A percentile compares a stretch with the other conserved stretches of the same genome.
Evolutionary conservation across 2,329 filamentous ascomycete genomes (phyloP).

Genomic region (Coniochaeta sp.): DNA sequence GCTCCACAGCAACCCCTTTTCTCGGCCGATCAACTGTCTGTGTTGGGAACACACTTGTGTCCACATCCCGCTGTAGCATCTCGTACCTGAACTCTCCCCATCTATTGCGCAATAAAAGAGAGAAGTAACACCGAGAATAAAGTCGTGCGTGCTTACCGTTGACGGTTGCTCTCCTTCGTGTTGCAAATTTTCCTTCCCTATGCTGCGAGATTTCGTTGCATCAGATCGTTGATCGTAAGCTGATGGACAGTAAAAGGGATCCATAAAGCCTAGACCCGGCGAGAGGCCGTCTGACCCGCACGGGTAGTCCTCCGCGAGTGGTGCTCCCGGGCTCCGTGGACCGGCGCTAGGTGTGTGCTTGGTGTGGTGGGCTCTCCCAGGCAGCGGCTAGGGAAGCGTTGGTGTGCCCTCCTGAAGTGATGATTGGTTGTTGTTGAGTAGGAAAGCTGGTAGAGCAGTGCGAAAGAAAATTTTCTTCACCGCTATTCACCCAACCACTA

Average conservation of each 20-base stretch:
- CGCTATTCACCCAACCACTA: not conserved
- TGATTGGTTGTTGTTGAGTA: too few relatives aligned
- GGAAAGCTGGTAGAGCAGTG: not conserved
- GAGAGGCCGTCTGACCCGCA: not conserved
- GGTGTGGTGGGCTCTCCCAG: too few relatives aligned
- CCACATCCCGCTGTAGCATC: not conserved
- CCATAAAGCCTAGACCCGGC: not conserved
- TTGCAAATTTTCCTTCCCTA: too few relatives aligned
- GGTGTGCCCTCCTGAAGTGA: not conserved
- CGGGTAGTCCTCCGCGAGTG: not conserved
- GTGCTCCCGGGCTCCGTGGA: not conserved
- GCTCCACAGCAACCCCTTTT: not conserved
- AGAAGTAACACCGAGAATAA: not conserved
- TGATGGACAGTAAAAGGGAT: not conserved
- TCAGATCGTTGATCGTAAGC: not conserved
- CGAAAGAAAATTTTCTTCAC: not conserved
- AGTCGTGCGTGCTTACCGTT: not conserved
- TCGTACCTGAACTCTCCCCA: not conserved
- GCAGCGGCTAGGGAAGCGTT: not conserved
- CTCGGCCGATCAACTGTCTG: not conserved
- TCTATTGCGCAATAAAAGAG: not conserved
- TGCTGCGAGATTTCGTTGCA: too few relatives aligned
- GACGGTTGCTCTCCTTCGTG: too few relatives aligned
- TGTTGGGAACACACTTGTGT: not conserved
- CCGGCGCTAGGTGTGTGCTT: not conserved